Evolutionary conservation across 2,329 filamentous ascomycete genomes (phyloP).

Genomic region (Podosphaera leucotricha): DNA sequence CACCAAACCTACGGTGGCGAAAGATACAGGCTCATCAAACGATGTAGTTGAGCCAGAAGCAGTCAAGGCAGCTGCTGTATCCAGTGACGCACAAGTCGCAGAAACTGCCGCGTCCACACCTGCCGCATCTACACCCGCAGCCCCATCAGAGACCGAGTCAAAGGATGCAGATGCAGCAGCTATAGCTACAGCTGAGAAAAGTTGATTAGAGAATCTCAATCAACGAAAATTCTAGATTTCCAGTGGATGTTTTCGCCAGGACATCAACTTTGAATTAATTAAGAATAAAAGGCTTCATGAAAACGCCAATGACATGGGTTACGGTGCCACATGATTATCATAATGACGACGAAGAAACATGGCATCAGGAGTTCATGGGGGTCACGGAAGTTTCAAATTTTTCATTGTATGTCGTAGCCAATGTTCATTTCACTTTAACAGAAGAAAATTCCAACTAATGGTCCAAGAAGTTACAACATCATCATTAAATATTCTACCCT

Average conservation of each 20-base stretch:
- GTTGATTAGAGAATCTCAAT: not conserved
- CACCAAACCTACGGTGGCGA: not conserved
- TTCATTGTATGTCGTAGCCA: not conserved
- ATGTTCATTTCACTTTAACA: not conserved
- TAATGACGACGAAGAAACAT: not conserved
- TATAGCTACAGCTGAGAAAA: not conserved
- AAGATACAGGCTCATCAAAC: not conserved
- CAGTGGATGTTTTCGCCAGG: too few species aligned
- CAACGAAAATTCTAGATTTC: not conserved
- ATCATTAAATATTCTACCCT: not conserved
- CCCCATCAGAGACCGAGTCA: not conserved
- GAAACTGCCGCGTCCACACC: not conserved
- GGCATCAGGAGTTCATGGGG: not conserved
- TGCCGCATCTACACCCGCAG: not conserved
- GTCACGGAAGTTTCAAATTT: not conserved
- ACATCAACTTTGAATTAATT: not conserved
- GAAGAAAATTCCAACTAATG: not conserved
- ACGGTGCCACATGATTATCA: not conserved
- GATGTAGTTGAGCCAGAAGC: not conserved
- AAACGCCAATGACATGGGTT: not conserved
- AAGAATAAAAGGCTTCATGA: not conserved
- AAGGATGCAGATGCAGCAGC: not conserved
- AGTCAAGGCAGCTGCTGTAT: not conserved
- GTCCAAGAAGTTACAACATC: not conserved
- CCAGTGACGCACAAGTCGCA: not conserved